Evolutionary conservation across 1,284 basidiomycete species (phyloP), one percentile per base, ranked within the genome.

Genomic region (Ustilago nuda): DNA sequence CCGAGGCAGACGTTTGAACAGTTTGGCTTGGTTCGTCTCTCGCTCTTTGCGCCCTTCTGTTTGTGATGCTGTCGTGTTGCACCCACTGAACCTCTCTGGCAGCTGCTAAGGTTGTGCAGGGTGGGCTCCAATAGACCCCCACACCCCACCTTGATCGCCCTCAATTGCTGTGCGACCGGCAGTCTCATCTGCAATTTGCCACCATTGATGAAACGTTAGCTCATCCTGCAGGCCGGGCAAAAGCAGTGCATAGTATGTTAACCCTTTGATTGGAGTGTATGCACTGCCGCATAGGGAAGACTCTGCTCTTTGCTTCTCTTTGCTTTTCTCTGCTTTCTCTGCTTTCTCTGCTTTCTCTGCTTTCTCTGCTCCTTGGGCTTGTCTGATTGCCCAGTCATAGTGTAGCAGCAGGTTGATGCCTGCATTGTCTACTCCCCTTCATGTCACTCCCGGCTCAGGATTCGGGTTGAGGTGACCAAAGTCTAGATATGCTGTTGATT

Each of bases 1-100:
- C 68, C 58, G 67, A 37, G 32, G 33, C 35, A 23, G 27, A 30
- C 19, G 45, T 13, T 41, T 43, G 37, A 64, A 61, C 60, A 54
- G 61, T 60, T 60, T 32, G 43, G 23, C 54, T 55, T 36, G 46
- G 19, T 33, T 53, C 2, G 30, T 32, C 23, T 58, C 27, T 39
- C 11, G 30, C 43, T 30, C 39, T 41, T 27, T 55, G 53, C 19
- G 36, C 4, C 27, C 11, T 17, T 11, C 37, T 11, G 4, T 11
- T 17, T 27, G 23, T 9, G 4, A 39, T 9, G 15, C 37, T 17
- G 15, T 11, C 2, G 45, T 27, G 4, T 4, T 11, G 45, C 48
- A 50, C 48, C 23, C 23, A 30, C 48, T 9, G 23, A 32, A 30
- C 46, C n/a, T 19, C 19, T 6, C 27, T 23, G 13, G 23, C 46